phyloP scores from a whole-genome alignment of 768 basidiomycete genomes.

The Pulveroboletus sp. region DNA sequence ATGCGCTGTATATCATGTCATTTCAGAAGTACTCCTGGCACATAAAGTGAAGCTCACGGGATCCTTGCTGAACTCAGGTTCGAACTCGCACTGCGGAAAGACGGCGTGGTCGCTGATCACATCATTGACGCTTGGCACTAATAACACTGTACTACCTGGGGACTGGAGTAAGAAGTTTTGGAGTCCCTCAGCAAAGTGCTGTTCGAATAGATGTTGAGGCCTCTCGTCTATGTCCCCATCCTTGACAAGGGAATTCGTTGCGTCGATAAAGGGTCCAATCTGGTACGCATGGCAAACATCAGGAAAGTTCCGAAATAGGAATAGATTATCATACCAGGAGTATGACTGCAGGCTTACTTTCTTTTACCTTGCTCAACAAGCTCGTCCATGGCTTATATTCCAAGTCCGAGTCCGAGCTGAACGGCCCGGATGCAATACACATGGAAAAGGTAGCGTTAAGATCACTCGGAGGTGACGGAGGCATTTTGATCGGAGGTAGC shows the following conservation, averaged over 20 bases:
- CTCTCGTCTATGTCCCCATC: slow-evolving; percentile 66
- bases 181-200: slow-evolving; percentile 56
- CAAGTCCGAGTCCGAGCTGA: slow-evolving; percentile 73
- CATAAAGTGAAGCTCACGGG: slow-evolving; percentile 39
- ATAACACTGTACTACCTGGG: slow-evolving; percentile 65
- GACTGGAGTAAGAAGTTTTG: slow-evolving; percentile 51
- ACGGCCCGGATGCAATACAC: slow-evolving; percentile 81
- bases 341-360: slow-evolving; percentile 66
- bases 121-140: slow-evolving; percentile 83
- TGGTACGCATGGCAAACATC: slow-evolving; percentile 28
- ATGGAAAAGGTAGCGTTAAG: slow-evolving; percentile 54
- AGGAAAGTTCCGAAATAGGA: neutral
- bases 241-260: slow-evolving; percentile 67
- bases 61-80: slow-evolving; percentile 40
- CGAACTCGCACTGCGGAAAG: slow-evolving; percentile 75
- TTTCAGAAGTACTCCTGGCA: neutral
- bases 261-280: slow-evolving; percentile 91
- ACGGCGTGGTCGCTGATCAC: slow-evolving; percentile 73
- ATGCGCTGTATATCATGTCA: slow-evolving; percentile 52
- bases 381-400: slow-evolving; percentile 65
- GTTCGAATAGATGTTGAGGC: slow-evolving; percentile 64
- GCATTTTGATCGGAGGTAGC: slow-evolving; percentile 59
- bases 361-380: slow-evolving; percentile 57
- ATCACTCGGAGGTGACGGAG: slow-evolving; percentile 32
- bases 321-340: slow-evolving; percentile 54